Evolutionary conservation across 805 yeast species (phyloP).

Genomic region (Pichia thaimueangensis): DNA sequence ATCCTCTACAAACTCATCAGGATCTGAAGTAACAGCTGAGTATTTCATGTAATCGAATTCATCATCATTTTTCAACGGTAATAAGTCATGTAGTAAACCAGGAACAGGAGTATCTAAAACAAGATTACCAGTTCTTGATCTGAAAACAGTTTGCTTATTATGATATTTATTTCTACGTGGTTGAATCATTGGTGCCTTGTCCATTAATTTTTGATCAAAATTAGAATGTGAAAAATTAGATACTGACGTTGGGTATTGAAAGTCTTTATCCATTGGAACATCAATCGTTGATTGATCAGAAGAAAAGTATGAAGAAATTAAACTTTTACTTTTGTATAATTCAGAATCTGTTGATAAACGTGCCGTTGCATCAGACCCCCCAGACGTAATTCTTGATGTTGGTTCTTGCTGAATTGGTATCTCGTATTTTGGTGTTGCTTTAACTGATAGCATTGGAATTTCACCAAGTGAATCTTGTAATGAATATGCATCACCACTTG

Average conservation of each 20-base stretch:
- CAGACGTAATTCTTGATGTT: conserved; percentile 20
- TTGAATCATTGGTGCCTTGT: conserved; percentile 23
- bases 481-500: conserved; percentile 31
- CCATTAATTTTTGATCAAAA: conserved; percentile 11
- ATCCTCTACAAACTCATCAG: conserved; percentile 70
- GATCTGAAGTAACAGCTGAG: conserved; percentile 92
- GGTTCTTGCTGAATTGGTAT: conserved; percentile 12
- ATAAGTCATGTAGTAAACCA: conserved; percentile 71
- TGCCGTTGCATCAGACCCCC: conserved; percentile 12
- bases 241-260: conserved; percentile 14
- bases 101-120: conserved; percentile 94
- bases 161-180: conserved; percentile 33
- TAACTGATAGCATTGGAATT: conserved; percentile 22
- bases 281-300: conserved; percentile 19
- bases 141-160: conserved; percentile 52
- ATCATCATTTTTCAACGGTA: conserved; percentile 83
- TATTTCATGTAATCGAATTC: conserved; percentile 96
- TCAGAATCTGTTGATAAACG: conserved; percentile 14
- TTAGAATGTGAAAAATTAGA: conserved; percentile 14
- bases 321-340: conserved; percentile 13
- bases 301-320: conserved; percentile 16
- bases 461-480: conserved; percentile 14
- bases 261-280: conserved; percentile 16
- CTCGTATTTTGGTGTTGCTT: conserved; percentile 3
- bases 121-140: conserved; percentile 73